Evolutionary conservation across 345 rosid genomes (phyloP).

Genomic region (Rhodomyrtus tomentosa): DNA sequence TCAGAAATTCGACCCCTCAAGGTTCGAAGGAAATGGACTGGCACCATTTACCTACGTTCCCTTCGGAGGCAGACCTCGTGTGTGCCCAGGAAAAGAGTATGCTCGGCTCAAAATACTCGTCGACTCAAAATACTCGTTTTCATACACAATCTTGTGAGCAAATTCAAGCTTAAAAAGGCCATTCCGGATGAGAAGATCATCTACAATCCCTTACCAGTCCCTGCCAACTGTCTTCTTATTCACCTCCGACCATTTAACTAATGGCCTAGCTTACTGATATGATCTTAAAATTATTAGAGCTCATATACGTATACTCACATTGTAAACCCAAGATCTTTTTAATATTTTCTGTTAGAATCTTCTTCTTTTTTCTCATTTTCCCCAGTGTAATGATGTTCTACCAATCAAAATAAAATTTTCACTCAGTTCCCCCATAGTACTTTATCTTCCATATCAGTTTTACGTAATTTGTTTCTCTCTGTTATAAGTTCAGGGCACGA

Average conservation of each 20-base stretch:
- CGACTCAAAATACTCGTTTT: not conserved
- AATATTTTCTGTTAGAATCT: rapidly evolving
- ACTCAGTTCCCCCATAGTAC: not conserved
- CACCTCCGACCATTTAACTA: not conserved
- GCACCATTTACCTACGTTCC: not conserved
- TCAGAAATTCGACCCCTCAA: not conserved
- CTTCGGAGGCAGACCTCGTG: not conserved
- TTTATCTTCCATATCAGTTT: not conserved
- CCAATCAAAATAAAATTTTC: not conserved
- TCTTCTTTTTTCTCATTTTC: not conserved
- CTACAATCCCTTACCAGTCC: not conserved
- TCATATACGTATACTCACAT: not conserved
- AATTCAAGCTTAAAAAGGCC: not conserved
- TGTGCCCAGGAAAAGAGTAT: not conserved
- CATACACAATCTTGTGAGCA: not conserved
- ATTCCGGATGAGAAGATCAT: not conserved
- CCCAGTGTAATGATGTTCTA: not conserved
- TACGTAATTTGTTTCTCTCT: not conserved
- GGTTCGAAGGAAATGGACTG: not conserved
- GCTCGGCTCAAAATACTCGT: not conserved
- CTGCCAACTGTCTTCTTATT: not conserved
- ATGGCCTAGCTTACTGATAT: not conserved
- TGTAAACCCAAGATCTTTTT: not conserved
- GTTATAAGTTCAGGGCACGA: not conserved
- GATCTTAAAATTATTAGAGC: not conserved